Evolutionary conservation across 2,329 filamentous ascomycete genomes (phyloP), one percentile per base, ranked within the genome.

Genomic region (Trichoderma arundinaceum): DNA sequence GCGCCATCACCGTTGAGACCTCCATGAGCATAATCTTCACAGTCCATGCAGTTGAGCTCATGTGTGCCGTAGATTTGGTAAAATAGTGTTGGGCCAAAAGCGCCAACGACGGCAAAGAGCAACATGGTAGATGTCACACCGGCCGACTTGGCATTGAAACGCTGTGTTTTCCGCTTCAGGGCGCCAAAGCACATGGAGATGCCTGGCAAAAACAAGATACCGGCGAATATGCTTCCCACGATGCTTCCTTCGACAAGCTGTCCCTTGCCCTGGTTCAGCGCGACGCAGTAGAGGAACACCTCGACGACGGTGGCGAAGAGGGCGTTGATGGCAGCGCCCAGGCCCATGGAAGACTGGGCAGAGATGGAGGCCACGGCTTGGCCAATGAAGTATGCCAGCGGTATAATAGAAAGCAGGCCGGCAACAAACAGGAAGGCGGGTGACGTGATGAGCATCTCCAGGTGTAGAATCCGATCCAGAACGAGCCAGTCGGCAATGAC

Each of bases 31-130:
- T 78, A 80, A 68, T 88, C 84, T 54, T 85, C 79, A 67, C 85
- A 88, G 64, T 85, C 86, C 65, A 87, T 86, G 74, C 95, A 99
- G 73, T 92, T 95, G 60, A 99, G 86, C 79, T 99, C 93, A 75
- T 99, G 95, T 56, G 93, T 97, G 71, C 95, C 96, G 77, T 98
- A 98, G 69, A 99, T 97, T 75, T 99, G 94, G 79, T 98, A 99
- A 80, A 99, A 99, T 13, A 99, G 81, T 0, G 95, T 99, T 2
- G 95, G 95, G 0, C 94, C 91, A 77, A 99, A 99, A 8, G 94
- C 92, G 68, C 92, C 94, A 71, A 99, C 95, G 44, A 96, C 91
- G 28, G 95, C 94, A 75, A 99, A 99, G 9, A 99, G 84, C 65
- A 99, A 81, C 95, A 99, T 99, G 0, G 95, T 99, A 2, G 94